phyloP scores from a whole-genome alignment of 176 grass and related monocot genomes.

The Eragrostis curvula region DNA sequence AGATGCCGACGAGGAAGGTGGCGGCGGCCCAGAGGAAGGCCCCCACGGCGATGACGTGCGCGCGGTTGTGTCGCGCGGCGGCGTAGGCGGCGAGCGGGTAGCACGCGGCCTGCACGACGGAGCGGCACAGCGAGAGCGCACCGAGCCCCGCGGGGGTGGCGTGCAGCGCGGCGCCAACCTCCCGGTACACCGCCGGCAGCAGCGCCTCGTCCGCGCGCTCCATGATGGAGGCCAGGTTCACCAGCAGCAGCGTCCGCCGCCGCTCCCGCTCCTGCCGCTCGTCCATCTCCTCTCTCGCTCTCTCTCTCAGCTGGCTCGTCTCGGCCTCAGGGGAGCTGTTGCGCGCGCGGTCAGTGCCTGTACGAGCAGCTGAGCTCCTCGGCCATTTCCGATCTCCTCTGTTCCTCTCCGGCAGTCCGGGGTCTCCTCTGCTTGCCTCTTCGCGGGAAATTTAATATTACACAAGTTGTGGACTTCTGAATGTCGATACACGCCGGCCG shows the following conservation, averaged over 20 bases:
- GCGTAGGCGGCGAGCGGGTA: slow-evolving; percentile 68
- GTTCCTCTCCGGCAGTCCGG: slow-evolving; percentile 28
- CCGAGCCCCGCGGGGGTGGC: slow-evolving; percentile 63
- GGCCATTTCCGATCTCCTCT: background rate
- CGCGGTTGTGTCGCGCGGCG: slow-evolving; percentile 54
- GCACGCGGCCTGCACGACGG: slow-evolving; percentile 64
- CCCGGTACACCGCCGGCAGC: slow-evolving; percentile 68
- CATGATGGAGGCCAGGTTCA: slow-evolving; percentile 63
- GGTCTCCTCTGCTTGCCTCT: background rate
- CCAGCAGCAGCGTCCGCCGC: slow-evolving; percentile 49
- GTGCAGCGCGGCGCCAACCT: slow-evolving; percentile 66
- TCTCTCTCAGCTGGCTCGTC: background rate
- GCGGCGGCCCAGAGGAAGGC: slow-evolving; percentile 79
- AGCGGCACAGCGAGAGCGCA: slow-evolving; percentile 64
- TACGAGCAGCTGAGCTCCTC: background rate
- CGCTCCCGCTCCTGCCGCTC: slow-evolving; percentile 43
- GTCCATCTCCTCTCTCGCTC: background rate
- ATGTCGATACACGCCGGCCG: background rate
- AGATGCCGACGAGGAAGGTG: slow-evolving; percentile 72
- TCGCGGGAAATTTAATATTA: slow-evolving; percentile 59
- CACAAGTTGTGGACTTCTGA: background rate
- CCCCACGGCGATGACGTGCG: slow-evolving; percentile 61
- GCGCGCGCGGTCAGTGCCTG: background rate
- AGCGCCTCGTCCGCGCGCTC: slow-evolving; percentile 75
- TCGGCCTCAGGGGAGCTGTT: background rate